Evolutionary conservation across 2,329 filamentous ascomycete genomes (phyloP).

Genomic region (Penicillium sp.): DNA sequence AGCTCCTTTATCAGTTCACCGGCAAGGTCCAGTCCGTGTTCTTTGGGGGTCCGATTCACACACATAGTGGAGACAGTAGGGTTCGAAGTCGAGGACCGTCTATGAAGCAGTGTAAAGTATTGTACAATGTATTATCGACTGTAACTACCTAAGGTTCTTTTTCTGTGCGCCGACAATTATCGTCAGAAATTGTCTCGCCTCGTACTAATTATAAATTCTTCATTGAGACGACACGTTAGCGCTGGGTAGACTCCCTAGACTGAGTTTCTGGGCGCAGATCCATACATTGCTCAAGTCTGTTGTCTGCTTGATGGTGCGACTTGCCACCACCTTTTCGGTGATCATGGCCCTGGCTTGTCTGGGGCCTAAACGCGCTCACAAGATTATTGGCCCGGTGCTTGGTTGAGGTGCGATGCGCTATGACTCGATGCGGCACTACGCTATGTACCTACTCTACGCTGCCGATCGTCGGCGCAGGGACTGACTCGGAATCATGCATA

Average conservation of each 20-base stretch:
- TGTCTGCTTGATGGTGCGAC: not conserved
- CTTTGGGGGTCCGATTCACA: not conserved
- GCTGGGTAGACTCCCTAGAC: constrained; percentile 3
- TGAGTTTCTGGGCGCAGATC: constrained; percentile 7
- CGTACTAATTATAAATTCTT: constrained; percentile 9
- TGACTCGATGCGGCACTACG: not conserved
- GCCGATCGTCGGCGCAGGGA: constrained; percentile 26
- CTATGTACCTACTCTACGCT: not conserved
- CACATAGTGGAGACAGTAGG: constrained; percentile 1
- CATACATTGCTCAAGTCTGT: not conserved
- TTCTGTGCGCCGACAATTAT: not conserved
- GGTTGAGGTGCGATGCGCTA: not conserved
- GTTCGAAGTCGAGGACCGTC: not conserved
- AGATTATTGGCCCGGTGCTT: not conserved
- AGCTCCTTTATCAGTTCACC: constrained; percentile 11
- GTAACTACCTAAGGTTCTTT: no score
- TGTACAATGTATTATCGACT: not conserved
- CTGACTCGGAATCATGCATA: not conserved
- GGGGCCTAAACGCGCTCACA: not conserved
- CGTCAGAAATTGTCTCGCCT: not conserved
- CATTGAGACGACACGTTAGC: constrained; percentile 2
- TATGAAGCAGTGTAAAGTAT: not conserved
- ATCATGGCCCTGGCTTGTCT: not conserved
- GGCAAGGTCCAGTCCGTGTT: constrained; percentile 10
- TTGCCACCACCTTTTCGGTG: constrained; percentile 1